A percentile compares a stretch with the other conserved stretches of the same genome.
Conservation (phyloP, 2,329 filamentous ascomycete genomes). For the Trichoderma atrobrunneum region DNA sequence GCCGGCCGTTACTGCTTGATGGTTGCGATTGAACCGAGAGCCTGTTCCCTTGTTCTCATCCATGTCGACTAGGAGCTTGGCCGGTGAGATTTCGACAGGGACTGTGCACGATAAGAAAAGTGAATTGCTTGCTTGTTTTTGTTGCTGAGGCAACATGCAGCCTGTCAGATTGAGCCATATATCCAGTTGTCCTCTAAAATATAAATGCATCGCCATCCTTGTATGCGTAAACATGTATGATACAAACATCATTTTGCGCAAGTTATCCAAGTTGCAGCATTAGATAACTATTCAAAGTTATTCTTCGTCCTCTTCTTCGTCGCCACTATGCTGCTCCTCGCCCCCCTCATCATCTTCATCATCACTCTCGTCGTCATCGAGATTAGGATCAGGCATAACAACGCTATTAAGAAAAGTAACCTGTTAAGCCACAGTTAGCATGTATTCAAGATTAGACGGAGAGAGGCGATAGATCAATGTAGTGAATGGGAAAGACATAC, state of each 20-base stretch:
- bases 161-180: background rate
- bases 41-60: background rate
- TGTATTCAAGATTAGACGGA: background rate
- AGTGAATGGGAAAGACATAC: constrained; percentile 47
- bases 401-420: constrained; percentile 69
- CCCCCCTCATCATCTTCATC: constrained; percentile 34
- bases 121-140: background rate
- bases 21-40: background rate
- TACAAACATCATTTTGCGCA: background rate
- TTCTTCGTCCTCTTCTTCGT: background rate
- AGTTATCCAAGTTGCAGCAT: background rate
- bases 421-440: constrained; percentile 38
- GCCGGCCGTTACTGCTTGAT: background rate
- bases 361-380: constrained; percentile 42
- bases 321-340: constrained; percentile 12
- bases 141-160: background rate
- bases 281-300: background rate
- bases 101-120: background rate
- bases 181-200: background rate
- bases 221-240: background rate
- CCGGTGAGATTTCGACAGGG: background rate
- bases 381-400: constrained; percentile 65
- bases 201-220: background rate
- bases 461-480: background rate
- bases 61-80: background rate